These are phyloP conservation scores for Aethionema arabicum DNA, from an alignment of 345 rosid genomes.

Conservation along the genomic window DNA sequence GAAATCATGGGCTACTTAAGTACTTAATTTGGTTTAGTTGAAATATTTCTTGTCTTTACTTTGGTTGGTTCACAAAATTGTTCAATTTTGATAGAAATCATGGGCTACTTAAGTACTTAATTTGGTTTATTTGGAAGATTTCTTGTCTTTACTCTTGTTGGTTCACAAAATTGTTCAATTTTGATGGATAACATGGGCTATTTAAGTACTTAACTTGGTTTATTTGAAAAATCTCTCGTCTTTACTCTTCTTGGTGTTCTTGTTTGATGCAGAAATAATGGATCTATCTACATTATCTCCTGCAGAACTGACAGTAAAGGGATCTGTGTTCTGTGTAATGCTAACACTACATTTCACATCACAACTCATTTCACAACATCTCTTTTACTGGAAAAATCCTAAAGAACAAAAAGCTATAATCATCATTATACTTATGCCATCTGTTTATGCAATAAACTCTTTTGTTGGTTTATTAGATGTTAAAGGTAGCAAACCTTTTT, in stretches of 20 bases:
- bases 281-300: slow-evolving; percentile 37
- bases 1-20: not conserved
- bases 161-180: not conserved
- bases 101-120: not conserved
- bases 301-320: slow-evolving; percentile 32
- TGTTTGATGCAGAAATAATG: slow-evolving; percentile 27
- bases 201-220: not conserved
- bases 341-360: slow-evolving; percentile 72
- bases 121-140: not conserved
- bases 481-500: slow-evolving; percentile 71
- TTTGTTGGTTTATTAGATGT: slow-evolving; percentile 79
- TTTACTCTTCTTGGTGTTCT: not conserved
- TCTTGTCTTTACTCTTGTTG: not conserved
- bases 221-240: not conserved
- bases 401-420: slow-evolving; percentile 89
- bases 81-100: not conserved
- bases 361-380: slow-evolving; percentile 80
- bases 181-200: not conserved
- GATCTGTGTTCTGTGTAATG: slow-evolving; percentile 51
- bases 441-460: slow-evolving; percentile 69
- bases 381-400: slow-evolving; percentile 91
- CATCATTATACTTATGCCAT: slow-evolving; percentile 84
- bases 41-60: not conserved
- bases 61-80: not conserved
- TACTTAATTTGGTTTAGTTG: not conserved